These are phyloP conservation scores for Aspergillus homomorphus DNA, from an alignment of 495 filamentous ascomycete genomes.

Conservation along the genomic window DNA sequence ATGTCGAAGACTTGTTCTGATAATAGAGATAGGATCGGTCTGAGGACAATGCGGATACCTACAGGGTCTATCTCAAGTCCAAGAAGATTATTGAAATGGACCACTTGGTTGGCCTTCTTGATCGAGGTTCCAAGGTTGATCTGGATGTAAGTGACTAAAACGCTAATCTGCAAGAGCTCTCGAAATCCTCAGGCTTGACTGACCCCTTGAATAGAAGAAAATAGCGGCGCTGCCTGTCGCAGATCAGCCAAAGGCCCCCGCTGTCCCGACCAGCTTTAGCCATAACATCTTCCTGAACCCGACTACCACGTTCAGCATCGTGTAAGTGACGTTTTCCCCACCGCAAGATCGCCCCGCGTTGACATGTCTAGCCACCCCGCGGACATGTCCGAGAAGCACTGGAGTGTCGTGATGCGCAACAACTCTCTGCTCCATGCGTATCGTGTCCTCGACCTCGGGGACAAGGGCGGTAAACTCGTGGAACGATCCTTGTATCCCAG, in stretches of 20 bases:
- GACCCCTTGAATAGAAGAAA: neutral
- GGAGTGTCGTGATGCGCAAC: conserved; percentile 6
- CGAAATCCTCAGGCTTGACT: neutral
- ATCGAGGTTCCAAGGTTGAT: neutral
- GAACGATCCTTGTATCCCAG: conserved; percentile 9
- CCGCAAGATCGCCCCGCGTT: neutral
- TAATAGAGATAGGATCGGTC: neutral
- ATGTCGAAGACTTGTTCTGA: neutral
- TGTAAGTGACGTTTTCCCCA: neutral
- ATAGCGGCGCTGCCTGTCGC: neutral
- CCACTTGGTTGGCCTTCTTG: neutral
- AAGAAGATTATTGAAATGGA: neutral
- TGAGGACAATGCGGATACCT: conserved; percentile 9
- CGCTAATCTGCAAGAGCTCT: neutral
- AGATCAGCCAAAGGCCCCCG: neutral
- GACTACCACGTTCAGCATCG: conserved; percentile 5
- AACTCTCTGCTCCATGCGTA: conserved; percentile 12
- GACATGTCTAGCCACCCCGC: conserved; percentile 4
- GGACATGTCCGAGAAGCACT: conserved; percentile 10
- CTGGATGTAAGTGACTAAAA: conserved; percentile 3
- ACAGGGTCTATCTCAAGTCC: conserved; percentile 6
- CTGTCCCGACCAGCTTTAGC: conserved; percentile 1
- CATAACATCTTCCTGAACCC: conserved; percentile 10
- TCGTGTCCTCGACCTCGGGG: neutral
- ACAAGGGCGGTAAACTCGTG: neutral